These are phyloP conservation scores for Pigoraptor vietnamica DNA, from an alignment of 78 protist genomes.

Conservation along the genomic window DNA sequence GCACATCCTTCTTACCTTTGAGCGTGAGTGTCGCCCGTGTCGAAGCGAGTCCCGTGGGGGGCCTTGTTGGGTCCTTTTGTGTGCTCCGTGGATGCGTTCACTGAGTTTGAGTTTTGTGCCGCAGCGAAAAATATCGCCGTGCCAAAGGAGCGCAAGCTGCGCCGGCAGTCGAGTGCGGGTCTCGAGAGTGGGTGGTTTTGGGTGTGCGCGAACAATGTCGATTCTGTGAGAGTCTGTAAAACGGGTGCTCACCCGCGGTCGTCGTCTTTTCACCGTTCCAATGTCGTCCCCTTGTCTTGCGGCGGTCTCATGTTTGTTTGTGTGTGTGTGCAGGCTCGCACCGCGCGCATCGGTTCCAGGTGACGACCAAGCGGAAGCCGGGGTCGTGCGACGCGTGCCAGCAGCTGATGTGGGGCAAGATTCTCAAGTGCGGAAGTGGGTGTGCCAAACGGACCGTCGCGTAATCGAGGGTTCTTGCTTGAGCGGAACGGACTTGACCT, in stretches of 20 bases:
- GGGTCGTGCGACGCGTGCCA: neutral
- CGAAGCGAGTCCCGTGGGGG: neutral
- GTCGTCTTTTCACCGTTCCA: too few relatives aligned
- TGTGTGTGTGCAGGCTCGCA: neutral
- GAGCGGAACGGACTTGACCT: too few relatives aligned
- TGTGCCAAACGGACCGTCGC: too few relatives aligned
- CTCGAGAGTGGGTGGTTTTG: neutral
- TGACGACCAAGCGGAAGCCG: neutral
- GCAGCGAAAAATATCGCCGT: neutral
- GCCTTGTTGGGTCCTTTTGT: neutral
- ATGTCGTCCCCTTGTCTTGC: too few relatives aligned
- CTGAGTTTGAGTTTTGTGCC: neutral
- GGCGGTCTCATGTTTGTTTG: neutral
- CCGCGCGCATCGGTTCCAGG: neutral
- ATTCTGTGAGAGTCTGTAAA: neutral
- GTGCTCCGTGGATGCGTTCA: too few relatives aligned
- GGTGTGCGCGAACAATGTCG: too few relatives aligned
- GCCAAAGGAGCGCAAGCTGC: neutral
- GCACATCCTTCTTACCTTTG: neutral
- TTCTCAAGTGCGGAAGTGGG: neutral
- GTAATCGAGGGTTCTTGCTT: too few relatives aligned
- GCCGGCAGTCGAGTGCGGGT: neutral
- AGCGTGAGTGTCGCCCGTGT: neutral
- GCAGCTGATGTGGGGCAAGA: neutral
- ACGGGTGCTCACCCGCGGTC: neutral